Base-by-base conservation (phyloP, 495 filamentous ascomycete genomes). In the Lasiosphaeria ovina region DNA sequence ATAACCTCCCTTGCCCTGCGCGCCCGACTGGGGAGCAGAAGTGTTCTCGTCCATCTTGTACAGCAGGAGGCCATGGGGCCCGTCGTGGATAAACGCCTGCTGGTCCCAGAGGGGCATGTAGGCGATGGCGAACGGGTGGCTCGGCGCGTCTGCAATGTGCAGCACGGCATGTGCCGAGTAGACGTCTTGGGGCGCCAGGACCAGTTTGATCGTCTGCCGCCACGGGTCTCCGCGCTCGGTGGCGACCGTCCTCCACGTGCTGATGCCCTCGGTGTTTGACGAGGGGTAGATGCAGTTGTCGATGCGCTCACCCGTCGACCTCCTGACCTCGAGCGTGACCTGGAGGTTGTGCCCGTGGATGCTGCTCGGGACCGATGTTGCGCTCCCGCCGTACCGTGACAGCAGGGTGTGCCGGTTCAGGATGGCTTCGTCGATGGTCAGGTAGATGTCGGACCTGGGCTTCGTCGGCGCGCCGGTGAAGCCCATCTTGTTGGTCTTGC, bases 61-160 rank as follows among this genome's bases (percentile, higher is more conserved):
- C 16, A 99, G 75, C 6, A 95, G 67, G 35, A 98, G 75, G 4
- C 83, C 85, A 72, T 98, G 95, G 47, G 83, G 74, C 0, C 92
- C 94, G 69, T 99, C 93, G 54, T 87, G 83, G 49, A 97, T 83
- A 68, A 99, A 98, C 3, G 95, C 93, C 55, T 92, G 87, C 6
- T 90, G 84, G 38, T 91, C 88, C 95, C 95, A 98, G 0, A 99
- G 78, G 1, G 95, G 94, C 81, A 99, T 87, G 83, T 92, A 93
- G 11, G 88, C 88, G 40, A 97, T 81, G 14, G 94, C 93, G 68
- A 97, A 96, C 0, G 94, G 91, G 47, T 89, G 88, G 53, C 87
- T 85, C 0, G 92, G 91, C 24, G 89, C 83, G 74, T 96, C 89
- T 3, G 91, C 87, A 47, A 99, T 72, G 57, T 88, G 90, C 84